Conservation (phyloP, 345 rosid genomes). For the Gossypium raimondii region DNA sequence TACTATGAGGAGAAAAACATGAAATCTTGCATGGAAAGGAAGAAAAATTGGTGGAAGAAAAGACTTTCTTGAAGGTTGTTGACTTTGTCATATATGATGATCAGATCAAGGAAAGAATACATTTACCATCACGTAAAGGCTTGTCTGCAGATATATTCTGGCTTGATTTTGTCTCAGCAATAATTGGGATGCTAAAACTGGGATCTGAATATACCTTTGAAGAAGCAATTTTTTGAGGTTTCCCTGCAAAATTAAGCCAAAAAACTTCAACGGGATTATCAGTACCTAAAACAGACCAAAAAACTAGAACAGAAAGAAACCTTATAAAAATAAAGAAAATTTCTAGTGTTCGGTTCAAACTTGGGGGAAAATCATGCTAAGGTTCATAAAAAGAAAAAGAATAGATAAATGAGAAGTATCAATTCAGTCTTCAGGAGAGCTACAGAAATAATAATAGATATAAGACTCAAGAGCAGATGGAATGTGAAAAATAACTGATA, state of each 20-base stretch:
- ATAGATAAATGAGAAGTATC: not conserved
- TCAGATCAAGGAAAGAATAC: slow-evolving; percentile 7
- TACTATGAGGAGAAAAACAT: not conserved
- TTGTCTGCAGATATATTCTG: slow-evolving; percentile 30
- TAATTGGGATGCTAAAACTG: slow-evolving; percentile 22
- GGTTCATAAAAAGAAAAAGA: not conserved
- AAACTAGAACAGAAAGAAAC: not conserved
- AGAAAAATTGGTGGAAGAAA: not conserved
- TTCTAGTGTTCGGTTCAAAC: not conserved
- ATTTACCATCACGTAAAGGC: slow-evolving; percentile 55
- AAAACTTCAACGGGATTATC: slow-evolving; percentile 4
- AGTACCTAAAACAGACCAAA: not conserved
- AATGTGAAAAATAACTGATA: not conserved
- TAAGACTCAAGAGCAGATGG: not conserved
- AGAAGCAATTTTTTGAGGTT: slow-evolving; percentile 15
- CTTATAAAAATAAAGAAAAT: not conserved
- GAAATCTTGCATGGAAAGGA: not conserved
- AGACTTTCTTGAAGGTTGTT: not conserved
- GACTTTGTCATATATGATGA: not conserved
- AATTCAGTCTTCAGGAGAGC: not conserved
- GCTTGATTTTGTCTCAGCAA: slow-evolving; percentile 21
- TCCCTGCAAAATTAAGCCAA: slow-evolving; percentile 25
- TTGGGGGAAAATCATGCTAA: not conserved
- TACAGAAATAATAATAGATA: not conserved
- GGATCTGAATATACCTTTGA: slow-evolving; percentile 21